These are phyloP conservation scores for Cryptococcus sp. DNA, from an alignment of 1,284 basidiomycete species.

Conservation along the genomic window DNA sequence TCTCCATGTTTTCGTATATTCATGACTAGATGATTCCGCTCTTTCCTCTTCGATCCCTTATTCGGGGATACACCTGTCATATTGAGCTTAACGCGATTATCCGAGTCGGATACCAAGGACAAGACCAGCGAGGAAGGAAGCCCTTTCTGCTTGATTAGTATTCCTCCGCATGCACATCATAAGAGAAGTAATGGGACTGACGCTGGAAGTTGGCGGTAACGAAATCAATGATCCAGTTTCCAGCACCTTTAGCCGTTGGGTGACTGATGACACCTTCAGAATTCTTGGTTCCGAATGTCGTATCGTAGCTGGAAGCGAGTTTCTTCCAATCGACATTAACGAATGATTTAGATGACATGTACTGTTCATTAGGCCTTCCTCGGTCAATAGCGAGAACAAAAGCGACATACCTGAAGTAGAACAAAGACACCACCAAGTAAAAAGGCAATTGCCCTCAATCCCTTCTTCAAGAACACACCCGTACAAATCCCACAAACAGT, in stretches of 20 bases:
- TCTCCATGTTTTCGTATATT: background rate
- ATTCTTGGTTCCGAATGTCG: slow-evolving; percentile 63
- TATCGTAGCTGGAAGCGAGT: slow-evolving; percentile 60
- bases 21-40: background rate
- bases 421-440: slow-evolving; percentile 80
- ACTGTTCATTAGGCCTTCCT: slow-evolving; percentile 52
- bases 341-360: slow-evolving; percentile 64
- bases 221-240: slow-evolving; percentile 74
- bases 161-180: background rate
- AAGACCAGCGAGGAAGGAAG: slow-evolving; percentile 54
- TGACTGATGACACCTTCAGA: slow-evolving; percentile 54
- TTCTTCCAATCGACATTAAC: slow-evolving; percentile 75
- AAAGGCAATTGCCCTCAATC: slow-evolving; percentile 76
- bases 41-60: background rate
- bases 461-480: slow-evolving; percentile 92
- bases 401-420: slow-evolving; percentile 66
- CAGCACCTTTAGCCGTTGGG: slow-evolving; percentile 63
- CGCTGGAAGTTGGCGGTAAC: slow-evolving; percentile 88
- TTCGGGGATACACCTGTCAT: no score
- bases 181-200: slow-evolving; percentile 20
- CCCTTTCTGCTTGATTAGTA: slow-evolving; percentile 41
- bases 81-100: slow-evolving; percentile 31
- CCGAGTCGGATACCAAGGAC: slow-evolving; percentile 52
- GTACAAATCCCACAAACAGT: slow-evolving; percentile 81
- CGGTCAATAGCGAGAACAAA: background rate